Evolutionary conservation across 805 yeast species (phyloP).

Genomic region (Schwanniomyces polymorphus): DNA sequence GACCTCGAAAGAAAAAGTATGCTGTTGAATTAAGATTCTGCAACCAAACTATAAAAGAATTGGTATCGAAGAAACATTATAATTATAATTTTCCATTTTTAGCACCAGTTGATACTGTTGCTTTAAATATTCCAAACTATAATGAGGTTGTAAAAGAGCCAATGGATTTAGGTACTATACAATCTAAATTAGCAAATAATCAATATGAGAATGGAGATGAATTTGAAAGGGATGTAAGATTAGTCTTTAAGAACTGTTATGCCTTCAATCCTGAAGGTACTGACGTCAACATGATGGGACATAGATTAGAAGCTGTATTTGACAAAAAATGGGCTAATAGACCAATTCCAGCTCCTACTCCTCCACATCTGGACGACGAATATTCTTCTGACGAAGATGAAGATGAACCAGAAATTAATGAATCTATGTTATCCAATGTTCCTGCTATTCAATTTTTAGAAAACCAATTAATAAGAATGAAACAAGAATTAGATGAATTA

Average conservation of each 20-base stretch:
- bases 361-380: constrained; percentile 48
- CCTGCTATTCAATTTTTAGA: constrained; percentile 91
- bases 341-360: constrained; percentile 64
- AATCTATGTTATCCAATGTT: constrained; percentile 58
- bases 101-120: constrained; percentile 93
- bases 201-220: constrained; percentile 87
- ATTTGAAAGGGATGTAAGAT: constrained; percentile 77
- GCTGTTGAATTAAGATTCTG: constrained; percentile 89
- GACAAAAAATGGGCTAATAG: constrained; percentile 82
- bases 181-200: constrained; percentile 77
- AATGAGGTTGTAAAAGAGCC: constrained; percentile 85
- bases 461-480: constrained; percentile 83
- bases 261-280: constrained; percentile 95
- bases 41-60: constrained; percentile 76
- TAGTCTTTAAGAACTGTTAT: constrained; percentile 88
- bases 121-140: constrained; percentile 89
- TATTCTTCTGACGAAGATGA: constrained; percentile 44
- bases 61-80: constrained; percentile 79
- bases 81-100: constrained; percentile 86
- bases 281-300: constrained; percentile 95
- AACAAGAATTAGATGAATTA: constrained; percentile 77
- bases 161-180: constrained; percentile 90
- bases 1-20: constrained; percentile 89
- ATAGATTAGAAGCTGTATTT: constrained; percentile 80
- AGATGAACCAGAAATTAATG: constrained; percentile 59